Percentiles rank a stretch among this genome's conserved stretches.
Evolutionary conservation across 768 basidiomycete genomes (phyloP).

Genomic region (Suillus subluteus): DNA sequence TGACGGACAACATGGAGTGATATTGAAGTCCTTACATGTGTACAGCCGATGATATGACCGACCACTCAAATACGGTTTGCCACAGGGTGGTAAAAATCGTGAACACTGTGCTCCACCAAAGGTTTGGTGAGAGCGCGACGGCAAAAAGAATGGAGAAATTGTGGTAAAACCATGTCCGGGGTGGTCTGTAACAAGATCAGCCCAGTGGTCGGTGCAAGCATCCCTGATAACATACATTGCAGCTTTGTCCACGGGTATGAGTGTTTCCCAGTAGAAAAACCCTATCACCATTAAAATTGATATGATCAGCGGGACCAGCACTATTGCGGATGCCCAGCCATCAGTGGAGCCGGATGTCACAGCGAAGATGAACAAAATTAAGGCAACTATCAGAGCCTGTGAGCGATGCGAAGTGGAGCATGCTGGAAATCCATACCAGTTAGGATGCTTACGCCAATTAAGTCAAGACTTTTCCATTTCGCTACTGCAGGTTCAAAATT

Average conservation of each 20-base stretch:
- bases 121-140: constrained; percentile 40
- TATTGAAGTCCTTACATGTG: constrained; percentile 37
- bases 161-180: constrained; percentile 44
- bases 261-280: constrained; percentile 58
- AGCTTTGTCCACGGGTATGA: constrained; percentile 43
- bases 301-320: constrained; percentile 50
- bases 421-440: constrained; percentile 30
- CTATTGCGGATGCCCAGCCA: constrained; percentile 51
- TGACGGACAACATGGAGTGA: constrained; percentile 12
- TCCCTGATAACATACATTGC: constrained; percentile 39
- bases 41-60: constrained; percentile 40
- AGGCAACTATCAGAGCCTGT: constrained; percentile 22
- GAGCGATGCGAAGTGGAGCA: neutral
- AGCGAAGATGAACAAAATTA: constrained; percentile 43
- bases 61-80: constrained; percentile 48
- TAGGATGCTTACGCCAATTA: constrained; percentile 42
- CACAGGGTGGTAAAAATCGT: constrained; percentile 41
- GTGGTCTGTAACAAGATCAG: constrained; percentile 34
- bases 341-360: constrained; percentile 49
- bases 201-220: neutral
- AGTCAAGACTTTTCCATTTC: constrained; percentile 39
- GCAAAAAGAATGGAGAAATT: constrained; percentile 46
- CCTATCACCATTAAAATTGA: constrained; percentile 41
- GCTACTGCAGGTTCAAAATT: constrained; percentile 1
- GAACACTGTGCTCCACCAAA: constrained; percentile 45